These are phyloP conservation scores for Mycena venus DNA, from an alignment of 768 basidiomycete species.

Conservation along the genomic window DNA sequence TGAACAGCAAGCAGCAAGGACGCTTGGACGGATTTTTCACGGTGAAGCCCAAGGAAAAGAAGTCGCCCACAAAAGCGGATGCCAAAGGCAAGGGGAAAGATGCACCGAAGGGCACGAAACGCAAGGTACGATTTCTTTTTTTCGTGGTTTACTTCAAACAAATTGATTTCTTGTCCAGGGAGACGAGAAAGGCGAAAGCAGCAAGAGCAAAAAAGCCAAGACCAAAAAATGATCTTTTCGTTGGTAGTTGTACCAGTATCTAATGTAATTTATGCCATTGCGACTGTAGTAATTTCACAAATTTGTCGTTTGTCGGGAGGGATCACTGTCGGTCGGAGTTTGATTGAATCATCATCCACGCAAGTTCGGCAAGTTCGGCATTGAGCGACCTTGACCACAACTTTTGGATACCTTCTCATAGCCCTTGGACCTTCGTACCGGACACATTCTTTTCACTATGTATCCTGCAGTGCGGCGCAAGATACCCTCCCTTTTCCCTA, in stretches of 20 bases:
- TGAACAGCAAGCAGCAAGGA: slow-evolving; percentile 95
- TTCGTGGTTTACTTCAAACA: not conserved
- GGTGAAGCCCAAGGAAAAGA: slow-evolving; percentile 71
- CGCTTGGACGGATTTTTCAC: slow-evolving; percentile 97
- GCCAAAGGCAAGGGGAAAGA: slow-evolving; percentile 55
- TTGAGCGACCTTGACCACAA: slow-evolving; percentile 6
- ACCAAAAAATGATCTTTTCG: slow-evolving; percentile 50
- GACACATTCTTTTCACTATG: slow-evolving; percentile 45
- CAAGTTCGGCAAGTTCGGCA: slow-evolving; percentile 16
- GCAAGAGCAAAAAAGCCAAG: slow-evolving; percentile 56
- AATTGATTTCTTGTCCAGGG: slow-evolving; percentile 42
- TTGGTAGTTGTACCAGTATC: not conserved
- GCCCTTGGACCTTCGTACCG: not conserved
- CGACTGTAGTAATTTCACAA: not conserved
- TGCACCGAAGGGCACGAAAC: slow-evolving; percentile 58
- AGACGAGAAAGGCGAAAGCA: slow-evolving; percentile 54
- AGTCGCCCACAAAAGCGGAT: slow-evolving; percentile 43
- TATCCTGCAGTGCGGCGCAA: slow-evolving; percentile 58
- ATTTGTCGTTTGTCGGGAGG: not conserved
- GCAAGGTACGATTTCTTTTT: slow-evolving; percentile 60
- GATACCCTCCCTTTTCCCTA: slow-evolving; percentile 43
- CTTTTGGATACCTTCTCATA: slow-evolving; percentile 13
- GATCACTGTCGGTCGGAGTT: slow-evolving; percentile 6
- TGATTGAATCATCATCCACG: slow-evolving; percentile 9
- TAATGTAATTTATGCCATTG: slow-evolving; percentile 8